phyloP scores from a whole-genome alignment of 371 early-diverging fungal species.

The Actinomortierella ambigua region DNA sequence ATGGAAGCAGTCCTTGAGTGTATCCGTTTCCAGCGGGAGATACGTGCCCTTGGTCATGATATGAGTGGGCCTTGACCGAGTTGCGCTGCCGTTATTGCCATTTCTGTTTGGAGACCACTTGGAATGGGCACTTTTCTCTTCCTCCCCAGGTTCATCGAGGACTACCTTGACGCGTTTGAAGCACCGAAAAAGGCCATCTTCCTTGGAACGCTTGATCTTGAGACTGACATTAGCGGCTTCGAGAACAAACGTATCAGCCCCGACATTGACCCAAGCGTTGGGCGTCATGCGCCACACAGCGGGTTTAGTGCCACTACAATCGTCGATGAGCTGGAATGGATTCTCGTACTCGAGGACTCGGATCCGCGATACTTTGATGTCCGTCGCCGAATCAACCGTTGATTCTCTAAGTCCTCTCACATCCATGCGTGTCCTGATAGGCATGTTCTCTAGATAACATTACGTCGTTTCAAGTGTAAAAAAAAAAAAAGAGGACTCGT shows the following conservation, averaged over 20 bases:
- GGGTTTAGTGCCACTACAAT: constrained; percentile 41
- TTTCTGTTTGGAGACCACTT: constrained; percentile 5
- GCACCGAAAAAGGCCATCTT: constrained; percentile 22
- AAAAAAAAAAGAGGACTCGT: constrained; percentile 1
- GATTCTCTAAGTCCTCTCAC: constrained; percentile 13
- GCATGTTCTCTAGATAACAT: constrained; percentile 25
- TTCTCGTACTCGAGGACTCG: constrained; percentile 60
- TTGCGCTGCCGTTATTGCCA: constrained; percentile 7
- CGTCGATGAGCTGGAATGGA: constrained; percentile 52
- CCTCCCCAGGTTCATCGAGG: constrained; percentile 3
- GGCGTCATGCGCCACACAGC: constrained; percentile 38
- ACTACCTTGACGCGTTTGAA: constrained; percentile 10
- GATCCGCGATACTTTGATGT: constrained; percentile 30
- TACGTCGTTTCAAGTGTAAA: neutral
- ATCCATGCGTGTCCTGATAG: constrained; percentile 9
- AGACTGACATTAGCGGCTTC: constrained; percentile 10
- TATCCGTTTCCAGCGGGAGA: constrained; percentile 50
- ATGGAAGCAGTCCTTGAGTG: constrained; percentile 55
- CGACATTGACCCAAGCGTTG: constrained; percentile 58
- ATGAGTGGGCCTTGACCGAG: constrained; percentile 1
- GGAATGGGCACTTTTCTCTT: constrained; percentile 5
- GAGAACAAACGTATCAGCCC: constrained; percentile 49
- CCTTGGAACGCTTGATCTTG: constrained; percentile 27
- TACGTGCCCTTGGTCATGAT: constrained; percentile 14
- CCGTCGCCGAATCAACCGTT: constrained; percentile 11